Base-by-base conservation (phyloP, 306 rosid genomes). In the Quercus agrifolia region DNA sequence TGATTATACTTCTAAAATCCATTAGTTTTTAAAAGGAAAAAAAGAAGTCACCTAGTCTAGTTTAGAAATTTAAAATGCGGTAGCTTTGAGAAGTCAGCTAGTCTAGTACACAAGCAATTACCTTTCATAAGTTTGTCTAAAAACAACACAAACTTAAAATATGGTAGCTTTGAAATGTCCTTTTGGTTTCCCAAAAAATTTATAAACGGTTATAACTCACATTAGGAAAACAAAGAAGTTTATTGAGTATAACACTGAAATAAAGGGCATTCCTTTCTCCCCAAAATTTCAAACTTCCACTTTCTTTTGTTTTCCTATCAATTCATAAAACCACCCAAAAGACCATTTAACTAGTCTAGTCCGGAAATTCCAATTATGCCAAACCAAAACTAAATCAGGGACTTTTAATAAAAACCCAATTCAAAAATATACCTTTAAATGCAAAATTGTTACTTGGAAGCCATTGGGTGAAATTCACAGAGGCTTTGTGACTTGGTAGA, bases 381-480 rank as follows among this genome's bases (percentile, higher is more conserved):
- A 56, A 25, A 27, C 17, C 17, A n/a, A 63, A 69, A 5, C 12
- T 13, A 55, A 17, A 77, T 49, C 74, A 66, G 2, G 18, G 41
- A 62, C 4, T 74, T 75, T 5, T 61, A 78, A 25, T 77, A 13
- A 9, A 9, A 46, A 3, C 6, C 21, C 13, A 71, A 62, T 74
- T 64, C 74, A 85, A 56, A 56, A 66, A 73, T 2, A 28, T 72
- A 95, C 99, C 98, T 89, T 86, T 90, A 64, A 89, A 95, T 5
- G 87, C 27, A 81, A 87, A 92, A 70, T 95, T 95, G 69, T 75
- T 83, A 46, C 85, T 86, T 23, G 99, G 99, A 30, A 95, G 91
- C 99, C 99, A 95, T 17, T 91, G 96, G 18, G 99, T 95, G 83
- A 97, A 95, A 74, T 92, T 95, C 25, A 95, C 99, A 84, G 84